Percentiles rank a stretch among this genome's conserved stretches.
These are phyloP conservation scores for Aphelidium insulamus DNA, from an alignment of 371 early-diverging fungal genomes.

Conservation along the genomic window DNA sequence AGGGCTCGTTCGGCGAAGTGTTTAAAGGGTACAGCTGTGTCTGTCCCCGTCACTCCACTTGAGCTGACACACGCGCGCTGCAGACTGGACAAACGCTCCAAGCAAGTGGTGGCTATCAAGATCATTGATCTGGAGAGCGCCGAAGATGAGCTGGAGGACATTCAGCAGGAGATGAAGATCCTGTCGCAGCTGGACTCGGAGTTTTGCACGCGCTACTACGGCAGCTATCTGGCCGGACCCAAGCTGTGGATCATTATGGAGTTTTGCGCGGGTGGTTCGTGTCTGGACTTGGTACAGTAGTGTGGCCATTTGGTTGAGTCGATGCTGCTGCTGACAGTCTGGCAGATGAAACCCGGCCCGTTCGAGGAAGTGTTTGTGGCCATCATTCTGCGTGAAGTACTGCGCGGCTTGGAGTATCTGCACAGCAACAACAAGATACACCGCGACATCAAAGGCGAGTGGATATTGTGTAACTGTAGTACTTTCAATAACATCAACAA, in stretches of 20 bases:
- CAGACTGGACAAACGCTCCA: conserved; percentile 48
- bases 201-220: conserved; percentile 24
- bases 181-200: conserved; percentile 74
- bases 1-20: conserved; percentile 79
- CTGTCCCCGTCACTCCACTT: not conserved
- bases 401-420: conserved; percentile 82
- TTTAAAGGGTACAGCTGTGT: conserved; percentile 43
- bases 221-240: conserved; percentile 55
- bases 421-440: conserved; percentile 86
- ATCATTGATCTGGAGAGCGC: conserved; percentile 77
- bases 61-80: not conserved
- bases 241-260: conserved; percentile 87
- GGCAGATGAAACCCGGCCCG: conserved; percentile 49
- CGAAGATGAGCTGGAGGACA: conserved; percentile 95
- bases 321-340: not conserved
- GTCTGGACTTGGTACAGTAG: conserved; percentile 58
- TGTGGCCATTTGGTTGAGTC: no score
- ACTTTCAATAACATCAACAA: conserved; percentile 6
- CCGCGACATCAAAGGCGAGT: conserved; percentile 60
- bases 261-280: conserved; percentile 74
- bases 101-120: conserved; percentile 71
- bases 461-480: not conserved
- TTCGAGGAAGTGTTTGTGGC: conserved; percentile 76
- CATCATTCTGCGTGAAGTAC: conserved; percentile 68
- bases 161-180: conserved; percentile 88